Evolutionary conservation across 495 filamentous ascomycete genomes (phyloP).

Genomic region (Trypethelium eluteriae): DNA sequence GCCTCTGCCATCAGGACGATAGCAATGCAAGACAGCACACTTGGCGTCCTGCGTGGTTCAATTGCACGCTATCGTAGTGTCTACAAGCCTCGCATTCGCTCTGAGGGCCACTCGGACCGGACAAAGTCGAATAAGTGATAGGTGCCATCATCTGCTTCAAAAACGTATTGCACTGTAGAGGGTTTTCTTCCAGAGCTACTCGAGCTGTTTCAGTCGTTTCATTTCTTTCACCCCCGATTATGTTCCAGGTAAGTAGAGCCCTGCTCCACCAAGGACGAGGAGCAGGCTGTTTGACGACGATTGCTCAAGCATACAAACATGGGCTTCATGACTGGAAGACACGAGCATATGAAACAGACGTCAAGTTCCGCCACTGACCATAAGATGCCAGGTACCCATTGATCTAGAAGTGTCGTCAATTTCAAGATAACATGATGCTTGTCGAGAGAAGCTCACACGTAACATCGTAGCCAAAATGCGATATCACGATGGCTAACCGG

Average conservation of each 20-base stretch:
- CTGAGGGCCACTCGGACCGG: too few relatives aligned
- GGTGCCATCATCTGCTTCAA: too few relatives aligned
- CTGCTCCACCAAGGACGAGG: neutral
- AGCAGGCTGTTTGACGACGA: neutral
- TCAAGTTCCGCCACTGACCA: neutral
- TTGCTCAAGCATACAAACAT: neutral
- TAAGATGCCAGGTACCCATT: neutral
- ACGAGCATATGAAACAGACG: neutral
- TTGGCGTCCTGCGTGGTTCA: too few relatives aligned
- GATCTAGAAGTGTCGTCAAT: neutral
- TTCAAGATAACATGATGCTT: neutral
- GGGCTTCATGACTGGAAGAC: slow-evolving; percentile 3
- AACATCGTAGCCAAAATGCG: neutral
- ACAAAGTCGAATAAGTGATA: too few relatives aligned
- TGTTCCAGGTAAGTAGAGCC: neutral
- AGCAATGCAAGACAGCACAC: too few relatives aligned
- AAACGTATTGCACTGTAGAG: too few relatives aligned
- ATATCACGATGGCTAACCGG: neutral
- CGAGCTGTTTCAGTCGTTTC: too few relatives aligned
- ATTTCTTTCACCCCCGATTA: neutral
- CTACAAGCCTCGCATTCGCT: too few relatives aligned
- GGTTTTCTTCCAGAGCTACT: too few relatives aligned
- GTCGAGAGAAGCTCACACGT: neutral
- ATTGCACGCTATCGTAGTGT: too few relatives aligned
- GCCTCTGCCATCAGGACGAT: too few relatives aligned